Base-by-base conservation (phyloP, 2,329 filamentous ascomycete genomes). In the Diaporthe destruens region DNA sequence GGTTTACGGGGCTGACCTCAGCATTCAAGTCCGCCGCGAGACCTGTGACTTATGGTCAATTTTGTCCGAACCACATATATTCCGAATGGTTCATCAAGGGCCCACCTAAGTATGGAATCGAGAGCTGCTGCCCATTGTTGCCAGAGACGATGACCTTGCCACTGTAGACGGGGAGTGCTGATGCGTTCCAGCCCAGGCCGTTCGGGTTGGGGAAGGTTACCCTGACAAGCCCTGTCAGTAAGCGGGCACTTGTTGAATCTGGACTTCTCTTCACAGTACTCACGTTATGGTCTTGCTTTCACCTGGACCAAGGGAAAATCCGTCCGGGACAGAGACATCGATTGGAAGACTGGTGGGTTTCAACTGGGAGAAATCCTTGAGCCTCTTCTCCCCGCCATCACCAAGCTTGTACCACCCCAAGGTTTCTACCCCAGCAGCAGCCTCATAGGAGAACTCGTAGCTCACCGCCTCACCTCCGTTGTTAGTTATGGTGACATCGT, bases 361-460 rank as follows among this genome's bases (percentile, higher is more conserved):
- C 23, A 77, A 44, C 69, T 77, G 74, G 7, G 71, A 72, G 32
- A 75, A 75, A 4, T 29, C 70, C 67, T 76, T 76, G 29, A 74
- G 53, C 29, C 73, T 69, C 47, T 68, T 71, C 11, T 69, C 34
- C 39, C 63, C 39, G n/a, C n/a, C 18, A 66, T 69, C 68, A 12
- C 36, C 54, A 20, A 65, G 51, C 11, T 18, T n/a, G 18, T 69
- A 71, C 73, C 71, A 76, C n/a, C 68, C 51, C 59, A 77, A 25
- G 23, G 80, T 80, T 75, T 84, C 82, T 36, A 82, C 78, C 47
- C 82, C 83, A 32, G 79, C 82, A 9, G 80, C 80, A 11, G 78
- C 76, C 53, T 81, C 76, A 20, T 72, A 53, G 7, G 76, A 61
- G 61, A 80, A 76, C n/a, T 76, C 79, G 78, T 84, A 85, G 44